A percentile compares a stretch with the other conserved stretches of the same genome.
These are phyloP conservation scores for Emergomyces orientalis DNA, from an alignment of 2,329 filamentous ascomycete genomes.

Conservation along the genomic window DNA sequence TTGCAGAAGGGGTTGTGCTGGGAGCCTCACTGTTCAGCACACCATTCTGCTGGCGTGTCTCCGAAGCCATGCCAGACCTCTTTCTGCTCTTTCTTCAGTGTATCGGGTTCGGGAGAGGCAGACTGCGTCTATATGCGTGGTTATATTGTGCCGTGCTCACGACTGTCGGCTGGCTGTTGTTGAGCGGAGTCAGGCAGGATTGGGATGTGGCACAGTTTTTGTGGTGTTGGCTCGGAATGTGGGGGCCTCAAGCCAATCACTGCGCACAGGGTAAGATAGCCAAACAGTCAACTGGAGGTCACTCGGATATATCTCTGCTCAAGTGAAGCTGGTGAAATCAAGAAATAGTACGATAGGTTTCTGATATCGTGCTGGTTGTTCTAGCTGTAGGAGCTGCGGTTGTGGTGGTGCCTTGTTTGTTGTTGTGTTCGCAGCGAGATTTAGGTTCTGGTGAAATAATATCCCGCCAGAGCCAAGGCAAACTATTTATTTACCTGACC, in stretches of 20 bases:
- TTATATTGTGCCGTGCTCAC: neutral
- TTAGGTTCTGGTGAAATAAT: neutral
- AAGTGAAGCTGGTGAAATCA: neutral
- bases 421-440: neutral
- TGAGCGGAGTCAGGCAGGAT: neutral
- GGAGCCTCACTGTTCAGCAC: conserved; percentile 4
- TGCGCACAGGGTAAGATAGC: neutral
- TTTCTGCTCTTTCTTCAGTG: neutral
- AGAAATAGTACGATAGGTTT: neutral
- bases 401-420: neutral
- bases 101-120: neutral
- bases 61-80: neutral
- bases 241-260: neutral
- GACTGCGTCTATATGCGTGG: neutral
- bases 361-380: neutral
- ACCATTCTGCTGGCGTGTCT: conserved; percentile 1
- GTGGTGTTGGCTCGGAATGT: neutral
- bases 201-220: conserved; percentile 3
- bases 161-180: neutral
- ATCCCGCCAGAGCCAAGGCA: too few relatives aligned
- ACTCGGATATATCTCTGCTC: neutral
- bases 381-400: neutral
- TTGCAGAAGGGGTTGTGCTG: neutral
- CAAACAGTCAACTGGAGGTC: neutral
- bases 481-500: too few relatives aligned